Conservation (phyloP, 129 eudicot genomes). For the Ambrosia artemisiifolia region DNA sequence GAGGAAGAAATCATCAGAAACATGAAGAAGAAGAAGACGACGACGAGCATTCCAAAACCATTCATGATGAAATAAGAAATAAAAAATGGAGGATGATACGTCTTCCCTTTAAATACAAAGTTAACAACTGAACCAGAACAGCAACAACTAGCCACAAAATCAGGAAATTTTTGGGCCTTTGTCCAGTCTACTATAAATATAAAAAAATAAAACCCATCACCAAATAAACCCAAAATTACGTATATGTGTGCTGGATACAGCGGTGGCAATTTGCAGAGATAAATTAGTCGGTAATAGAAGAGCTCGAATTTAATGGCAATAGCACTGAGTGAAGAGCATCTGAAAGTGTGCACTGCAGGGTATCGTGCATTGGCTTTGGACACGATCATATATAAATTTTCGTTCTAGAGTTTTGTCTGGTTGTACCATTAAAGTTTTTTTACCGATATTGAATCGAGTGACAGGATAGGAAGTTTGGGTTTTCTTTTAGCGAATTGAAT, state of each 20-base stretch:
- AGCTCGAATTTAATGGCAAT: constrained; percentile 15
- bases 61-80: too few relatives aligned
- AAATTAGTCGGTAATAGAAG: not conserved
- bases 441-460: too few relatives aligned
- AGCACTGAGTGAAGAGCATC: not conserved
- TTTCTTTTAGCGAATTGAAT: too few relatives aligned
- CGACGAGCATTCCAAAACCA: constrained; percentile 51
- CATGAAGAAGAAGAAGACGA: constrained; percentile 40
- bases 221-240: not conserved
- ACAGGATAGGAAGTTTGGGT: too few relatives aligned
- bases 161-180: constrained; percentile 11
- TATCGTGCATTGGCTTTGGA: not conserved
- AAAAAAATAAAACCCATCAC: constrained; percentile 9
- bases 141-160: constrained; percentile 36
- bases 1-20: constrained; percentile 28
- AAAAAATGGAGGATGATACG: too few relatives aligned
- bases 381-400: too few relatives aligned
- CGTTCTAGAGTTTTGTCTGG: too few relatives aligned
- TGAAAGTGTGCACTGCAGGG: not conserved
- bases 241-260: constrained; percentile 17
- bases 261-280: constrained; percentile 16
- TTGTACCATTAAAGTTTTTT: too few relatives aligned
- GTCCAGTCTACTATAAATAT: not conserved
- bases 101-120: not conserved
- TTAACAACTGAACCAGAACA: constrained; percentile 5